Conservation (phyloP, 2,329 filamentous ascomycete species). For the Apiospora saccharicola region DNA sequence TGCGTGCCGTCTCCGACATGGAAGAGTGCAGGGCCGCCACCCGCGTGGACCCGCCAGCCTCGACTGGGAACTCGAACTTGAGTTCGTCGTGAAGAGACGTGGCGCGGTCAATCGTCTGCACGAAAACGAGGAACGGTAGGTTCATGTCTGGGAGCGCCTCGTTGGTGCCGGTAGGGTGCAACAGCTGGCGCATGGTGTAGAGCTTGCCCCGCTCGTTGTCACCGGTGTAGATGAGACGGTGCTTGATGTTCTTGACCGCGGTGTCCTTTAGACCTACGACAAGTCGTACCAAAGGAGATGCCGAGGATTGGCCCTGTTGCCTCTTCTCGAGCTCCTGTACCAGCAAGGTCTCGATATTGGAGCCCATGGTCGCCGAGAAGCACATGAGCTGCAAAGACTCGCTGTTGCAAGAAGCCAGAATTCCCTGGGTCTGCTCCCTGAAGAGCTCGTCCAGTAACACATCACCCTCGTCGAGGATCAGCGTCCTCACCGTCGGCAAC, state of each 20-base stretch:
- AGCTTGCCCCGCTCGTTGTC: slow-evolving; percentile 92
- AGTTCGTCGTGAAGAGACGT: slow-evolving; percentile 88
- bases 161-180: slow-evolving; percentile 73
- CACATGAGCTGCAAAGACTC: slow-evolving; percentile 76
- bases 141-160: slow-evolving; percentile 69
- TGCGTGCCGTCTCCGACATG: slow-evolving; percentile 77
- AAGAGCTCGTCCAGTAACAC: slow-evolving; percentile 92
- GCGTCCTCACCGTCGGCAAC: slow-evolving; percentile 72
- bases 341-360: slow-evolving; percentile 84
- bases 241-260: slow-evolving; percentile 88
- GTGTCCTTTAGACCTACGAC: slow-evolving; percentile 98
- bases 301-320: slow-evolving; percentile 46
- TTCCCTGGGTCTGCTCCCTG: slow-evolving; percentile 82
- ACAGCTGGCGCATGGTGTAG: slow-evolving; percentile 85
- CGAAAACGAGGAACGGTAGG: slow-evolving; percentile 93
- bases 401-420: slow-evolving; percentile 82
- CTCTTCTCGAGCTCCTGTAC: slow-evolving; percentile 70
- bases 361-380: slow-evolving; percentile 98
- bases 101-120: slow-evolving; percentile 92
- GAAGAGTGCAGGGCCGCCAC: slow-evolving; percentile 92
- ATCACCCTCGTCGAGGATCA: slow-evolving; percentile 94
- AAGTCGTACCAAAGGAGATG: slow-evolving; percentile 74
- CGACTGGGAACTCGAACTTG: slow-evolving; percentile 89
- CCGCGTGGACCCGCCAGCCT: slow-evolving; percentile 83
- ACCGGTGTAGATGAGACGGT: slow-evolving; percentile 86